These are phyloP conservation scores for Pyronema omphalodes DNA, from an alignment of 495 filamentous ascomycete genomes.

Conservation along the genomic window DNA sequence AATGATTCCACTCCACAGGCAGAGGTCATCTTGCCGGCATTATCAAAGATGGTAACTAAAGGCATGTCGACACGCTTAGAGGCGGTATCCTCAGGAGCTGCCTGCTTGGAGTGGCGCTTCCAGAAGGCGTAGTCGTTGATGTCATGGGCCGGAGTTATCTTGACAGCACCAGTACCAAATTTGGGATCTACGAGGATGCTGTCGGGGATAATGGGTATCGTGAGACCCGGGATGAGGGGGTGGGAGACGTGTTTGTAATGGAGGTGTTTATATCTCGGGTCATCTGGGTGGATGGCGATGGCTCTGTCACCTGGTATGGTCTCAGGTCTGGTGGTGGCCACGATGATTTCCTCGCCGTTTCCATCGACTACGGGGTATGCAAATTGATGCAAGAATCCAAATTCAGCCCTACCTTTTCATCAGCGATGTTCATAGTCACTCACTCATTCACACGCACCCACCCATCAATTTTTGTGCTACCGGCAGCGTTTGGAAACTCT, in stretches of 20 bases:
- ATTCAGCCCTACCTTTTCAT: conserved; percentile 24
- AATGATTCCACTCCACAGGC: conserved; percentile 13
- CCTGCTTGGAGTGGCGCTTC: conserved; percentile 36
- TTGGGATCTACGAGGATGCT: conserved; percentile 45
- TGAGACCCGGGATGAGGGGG: conserved; percentile 44
- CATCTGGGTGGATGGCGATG: conserved; percentile 59
- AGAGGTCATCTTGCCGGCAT: conserved; percentile 11
- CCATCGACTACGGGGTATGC: conserved; percentile 54
- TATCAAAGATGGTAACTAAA: conserved; percentile 15
- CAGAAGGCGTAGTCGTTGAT: conserved; percentile 61
- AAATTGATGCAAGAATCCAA: conserved; percentile 44
- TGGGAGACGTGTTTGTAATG: conserved; percentile 53
- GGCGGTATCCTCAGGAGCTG: background rate
- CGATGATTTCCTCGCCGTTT: conserved; percentile 47
- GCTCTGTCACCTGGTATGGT: conserved; percentile 69
- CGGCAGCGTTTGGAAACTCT: conserved; percentile 34
- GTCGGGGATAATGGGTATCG: conserved; percentile 53
- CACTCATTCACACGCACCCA: conserved; percentile 37
- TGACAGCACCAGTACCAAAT: conserved; percentile 59
- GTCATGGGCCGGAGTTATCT: conserved; percentile 65
- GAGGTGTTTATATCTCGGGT: conserved; percentile 46
- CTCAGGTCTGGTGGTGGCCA: conserved; percentile 62
- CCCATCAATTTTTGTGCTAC: conserved; percentile 33
- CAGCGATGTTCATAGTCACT: conserved; percentile 27
- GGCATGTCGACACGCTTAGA: conserved; percentile 12